Base-by-base conservation (phyloP, 257 asterid genomes). In the Penstemon barbatus region DNA sequence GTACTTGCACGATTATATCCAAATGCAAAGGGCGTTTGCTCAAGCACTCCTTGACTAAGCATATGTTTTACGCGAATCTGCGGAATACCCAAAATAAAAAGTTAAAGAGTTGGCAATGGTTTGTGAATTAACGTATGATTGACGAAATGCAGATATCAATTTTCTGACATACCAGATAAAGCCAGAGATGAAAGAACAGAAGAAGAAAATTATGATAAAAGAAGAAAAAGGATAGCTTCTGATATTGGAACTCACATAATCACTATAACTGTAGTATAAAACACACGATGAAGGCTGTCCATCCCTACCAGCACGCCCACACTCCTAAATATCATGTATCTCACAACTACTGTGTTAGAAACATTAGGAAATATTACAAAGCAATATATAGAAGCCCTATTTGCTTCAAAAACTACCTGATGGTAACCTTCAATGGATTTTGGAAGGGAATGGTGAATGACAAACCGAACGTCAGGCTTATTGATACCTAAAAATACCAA, bases 251-350 rank as follows among this genome's bases (percentile, higher is more conserved):
- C 96, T 84, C 73, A 93, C 99, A 60, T 90, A 93, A 78, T 90
- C 99, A 77, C 92, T 84, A 68, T 93, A 93, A 73, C 86, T 90
- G 91, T 93, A 93, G 80, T 88, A 93, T 75, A 93, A 82, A 57
- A 90, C 83, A 69, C 99, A 93, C 62, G 99, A 87, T 65, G 99
- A 81, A 84, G 88, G 89, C 74, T 68, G 95, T 44, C 99, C 96
- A 79, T 93, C 97, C 80, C 99, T 87, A 81, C 99, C 99, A 77
- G 99, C 99, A 80, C 99, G 99, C 61, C 99, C 99, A 79, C 99
- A 93, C 82, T 93, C 99, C 99, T 93, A 78, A 81, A 78, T 12
- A 60, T 53, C 45, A 73, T 75, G 57, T 65, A 63, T 38, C 33
- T 57, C 15, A 49, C 40, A 41, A 33, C 38, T 42, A 71, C 67